A percentile compares a stretch with the other conserved stretches of the same genome.
Conservation (phyloP, 208 protist genomes). For the Acanthamoeba sp. region DNA sequence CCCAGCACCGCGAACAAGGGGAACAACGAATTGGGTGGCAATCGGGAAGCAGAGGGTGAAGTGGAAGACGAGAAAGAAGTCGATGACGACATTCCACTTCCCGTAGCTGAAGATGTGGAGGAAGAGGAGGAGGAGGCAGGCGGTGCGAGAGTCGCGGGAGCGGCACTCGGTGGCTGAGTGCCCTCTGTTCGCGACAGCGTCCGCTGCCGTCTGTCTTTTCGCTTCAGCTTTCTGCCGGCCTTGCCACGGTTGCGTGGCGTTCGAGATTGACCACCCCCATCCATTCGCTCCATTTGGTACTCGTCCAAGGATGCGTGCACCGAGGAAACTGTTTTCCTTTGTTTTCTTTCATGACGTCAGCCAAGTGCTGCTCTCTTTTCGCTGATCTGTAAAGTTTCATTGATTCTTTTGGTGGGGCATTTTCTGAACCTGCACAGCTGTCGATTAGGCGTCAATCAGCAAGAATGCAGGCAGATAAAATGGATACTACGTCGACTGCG, state of each 20-base stretch:
- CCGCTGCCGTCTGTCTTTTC: background rate
- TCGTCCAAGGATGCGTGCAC: no score
- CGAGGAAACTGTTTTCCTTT: no score
- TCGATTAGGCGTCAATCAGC: no score
- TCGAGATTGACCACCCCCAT: background rate
- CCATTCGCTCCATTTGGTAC: background rate
- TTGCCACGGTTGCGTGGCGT: background rate
- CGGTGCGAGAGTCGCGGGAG: background rate
- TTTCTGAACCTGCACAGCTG: no score
- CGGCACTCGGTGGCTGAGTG: background rate
- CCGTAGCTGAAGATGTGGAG: background rate
- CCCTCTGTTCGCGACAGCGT: background rate
- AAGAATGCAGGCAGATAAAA: conserved; percentile 6
- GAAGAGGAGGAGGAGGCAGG: background rate
- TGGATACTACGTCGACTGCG: background rate
- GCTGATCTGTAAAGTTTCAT: no score
- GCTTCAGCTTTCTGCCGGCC: background rate
- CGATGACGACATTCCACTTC: background rate
- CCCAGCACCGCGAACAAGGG: conserved; percentile 24
- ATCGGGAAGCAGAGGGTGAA: background rate
- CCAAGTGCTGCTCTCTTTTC: no score
- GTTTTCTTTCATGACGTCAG: no score
- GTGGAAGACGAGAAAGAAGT: background rate
- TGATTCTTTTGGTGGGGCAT: no score
- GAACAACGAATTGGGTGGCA: conserved; percentile 74